phyloP scores from a whole-genome alignment of 176 grass and related monocot genomes.

The Paspalum notatum region DNA sequence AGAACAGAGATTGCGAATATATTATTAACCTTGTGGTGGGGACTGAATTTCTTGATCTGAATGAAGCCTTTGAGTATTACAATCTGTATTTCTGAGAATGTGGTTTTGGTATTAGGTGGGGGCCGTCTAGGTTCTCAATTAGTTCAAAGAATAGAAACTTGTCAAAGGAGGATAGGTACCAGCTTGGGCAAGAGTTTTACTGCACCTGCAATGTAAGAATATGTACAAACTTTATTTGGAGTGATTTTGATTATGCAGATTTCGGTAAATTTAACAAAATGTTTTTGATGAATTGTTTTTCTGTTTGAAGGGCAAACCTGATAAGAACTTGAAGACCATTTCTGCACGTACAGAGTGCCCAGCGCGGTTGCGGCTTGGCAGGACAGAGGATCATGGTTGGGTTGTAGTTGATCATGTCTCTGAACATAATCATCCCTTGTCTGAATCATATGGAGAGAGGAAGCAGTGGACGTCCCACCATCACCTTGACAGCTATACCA shows the following conservation, averaged over 20 bases:
- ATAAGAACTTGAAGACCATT: too few relatives aligned
- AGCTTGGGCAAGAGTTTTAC: not conserved
- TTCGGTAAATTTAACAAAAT: too few relatives aligned
- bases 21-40: not conserved
- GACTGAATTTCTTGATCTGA: not conserved
- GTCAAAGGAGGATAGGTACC: not conserved
- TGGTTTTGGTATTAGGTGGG: not conserved
- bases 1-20: not conserved
- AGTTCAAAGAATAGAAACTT: not conserved
- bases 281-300: too few relatives aligned
- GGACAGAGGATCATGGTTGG: not conserved
- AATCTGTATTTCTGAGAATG: not conserved
- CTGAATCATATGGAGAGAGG: not conserved
- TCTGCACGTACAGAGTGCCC: not conserved
- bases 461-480: not conserved
- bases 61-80: not conserved
- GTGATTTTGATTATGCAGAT: not conserved
- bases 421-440: not conserved
- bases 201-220: not conserved
- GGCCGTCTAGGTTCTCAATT: not conserved
- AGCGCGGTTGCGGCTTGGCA: fast-evolving
- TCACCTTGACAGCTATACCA: not conserved
- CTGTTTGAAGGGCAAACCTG: too few relatives aligned
- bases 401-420: not conserved
- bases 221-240: too few relatives aligned